These are phyloP conservation scores for Ophiostoma ips DNA, from an alignment of 2,329 filamentous ascomycete genomes.

Conservation along the genomic window DNA sequence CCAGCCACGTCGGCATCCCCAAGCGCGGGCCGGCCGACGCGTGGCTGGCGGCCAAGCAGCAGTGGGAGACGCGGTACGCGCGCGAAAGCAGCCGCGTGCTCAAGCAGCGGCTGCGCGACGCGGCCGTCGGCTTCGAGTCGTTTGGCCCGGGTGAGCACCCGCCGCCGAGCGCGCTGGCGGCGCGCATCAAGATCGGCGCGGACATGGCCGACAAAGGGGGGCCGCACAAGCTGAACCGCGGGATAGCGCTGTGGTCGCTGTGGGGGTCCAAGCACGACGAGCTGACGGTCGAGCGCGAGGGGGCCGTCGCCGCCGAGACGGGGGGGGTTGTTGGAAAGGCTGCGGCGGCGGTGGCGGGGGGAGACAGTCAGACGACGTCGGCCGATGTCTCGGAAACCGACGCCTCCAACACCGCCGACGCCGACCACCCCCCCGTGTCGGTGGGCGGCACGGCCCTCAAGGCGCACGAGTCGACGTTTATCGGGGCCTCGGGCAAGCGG, in stretches of 20 bases:
- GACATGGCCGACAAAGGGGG: slow-evolving; percentile 37
- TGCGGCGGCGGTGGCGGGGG: background rate
- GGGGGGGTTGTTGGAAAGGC: slow-evolving; percentile 11
- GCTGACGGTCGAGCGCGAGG: slow-evolving; percentile 48
- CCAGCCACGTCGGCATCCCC: slow-evolving; percentile 58
- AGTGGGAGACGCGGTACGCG: slow-evolving; percentile 62
- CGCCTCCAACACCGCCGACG: background rate
- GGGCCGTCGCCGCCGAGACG: slow-evolving; percentile 28
- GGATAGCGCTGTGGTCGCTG: slow-evolving; percentile 68
- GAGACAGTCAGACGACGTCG: no score
- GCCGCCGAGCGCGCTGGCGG: slow-evolving; percentile 71
- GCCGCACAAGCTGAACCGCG: slow-evolving; percentile 46
- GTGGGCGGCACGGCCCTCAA: background rate
- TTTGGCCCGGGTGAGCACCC: slow-evolving; percentile 62
- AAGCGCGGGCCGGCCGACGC: slow-evolving; percentile 68
- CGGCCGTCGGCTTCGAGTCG: slow-evolving; percentile 55
- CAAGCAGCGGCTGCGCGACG: slow-evolving; percentile 58
- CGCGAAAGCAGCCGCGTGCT: slow-evolving; percentile 58
- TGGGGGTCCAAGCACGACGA: slow-evolving; percentile 88
- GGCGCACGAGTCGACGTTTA: slow-evolving; percentile 10
- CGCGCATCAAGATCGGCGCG: slow-evolving; percentile 41
- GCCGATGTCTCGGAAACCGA: slow-evolving; percentile 19
- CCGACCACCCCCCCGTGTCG: background rate
- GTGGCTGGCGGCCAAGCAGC: slow-evolving; percentile 62
- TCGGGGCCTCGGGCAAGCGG: slow-evolving; percentile 44